Evolutionary conservation across 2,329 filamentous ascomycete genomes (phyloP).

Genomic region (Ciborinia camelliae): DNA sequence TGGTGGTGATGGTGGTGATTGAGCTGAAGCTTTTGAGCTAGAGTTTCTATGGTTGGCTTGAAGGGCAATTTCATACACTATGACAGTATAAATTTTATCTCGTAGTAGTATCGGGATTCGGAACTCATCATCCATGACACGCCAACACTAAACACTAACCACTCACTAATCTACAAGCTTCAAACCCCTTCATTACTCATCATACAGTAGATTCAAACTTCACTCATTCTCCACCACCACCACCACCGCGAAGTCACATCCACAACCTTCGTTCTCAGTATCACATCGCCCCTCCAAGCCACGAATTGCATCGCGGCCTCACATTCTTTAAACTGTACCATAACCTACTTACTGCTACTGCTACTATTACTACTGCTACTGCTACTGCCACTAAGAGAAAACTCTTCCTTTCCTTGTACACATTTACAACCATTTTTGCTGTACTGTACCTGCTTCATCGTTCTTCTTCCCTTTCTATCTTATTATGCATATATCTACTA

Average conservation of each 20-base stretch:
- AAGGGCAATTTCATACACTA: no score
- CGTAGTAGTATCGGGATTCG: no score
- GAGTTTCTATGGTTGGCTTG: background rate
- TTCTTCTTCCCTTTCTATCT: constrained; percentile 4
- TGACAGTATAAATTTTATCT: no score
- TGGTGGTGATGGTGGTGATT: background rate
- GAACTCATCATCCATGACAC: background rate
- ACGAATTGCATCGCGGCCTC: background rate
- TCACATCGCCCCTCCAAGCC: constrained; percentile 5
- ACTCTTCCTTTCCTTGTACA: background rate
- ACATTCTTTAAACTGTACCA: background rate
- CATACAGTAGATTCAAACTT: background rate
- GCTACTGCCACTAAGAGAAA: no score
- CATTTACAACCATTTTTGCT: background rate
- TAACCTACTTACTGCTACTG: background rate
- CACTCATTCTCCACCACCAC: background rate
- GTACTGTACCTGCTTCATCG: background rate
- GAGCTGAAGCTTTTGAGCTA: background rate
- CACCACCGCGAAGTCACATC: background rate
- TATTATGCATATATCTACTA: background rate
- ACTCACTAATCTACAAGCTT: background rate
- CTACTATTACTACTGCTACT: no score
- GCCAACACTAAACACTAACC: no score
- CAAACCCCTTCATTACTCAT: background rate
- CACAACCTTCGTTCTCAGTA: background rate